Conservation (phyloP, 129 eudicot genomes). For the Sambucus nigra region DNA sequence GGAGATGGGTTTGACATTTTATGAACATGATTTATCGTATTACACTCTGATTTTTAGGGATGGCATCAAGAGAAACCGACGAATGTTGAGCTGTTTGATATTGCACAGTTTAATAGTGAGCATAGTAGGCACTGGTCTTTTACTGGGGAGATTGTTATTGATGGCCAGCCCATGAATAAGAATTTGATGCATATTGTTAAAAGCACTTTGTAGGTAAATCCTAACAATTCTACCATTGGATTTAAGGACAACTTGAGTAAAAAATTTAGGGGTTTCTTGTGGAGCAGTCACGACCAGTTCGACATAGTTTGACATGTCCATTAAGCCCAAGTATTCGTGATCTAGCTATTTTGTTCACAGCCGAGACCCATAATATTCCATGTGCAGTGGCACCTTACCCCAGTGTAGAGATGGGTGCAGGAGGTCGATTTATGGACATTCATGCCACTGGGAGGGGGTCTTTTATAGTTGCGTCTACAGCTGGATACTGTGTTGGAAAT, state of each 20-base stretch:
- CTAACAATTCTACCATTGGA: slow-evolving; percentile 89
- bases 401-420: slow-evolving; percentile 97
- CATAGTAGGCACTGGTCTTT: slow-evolving; percentile 98
- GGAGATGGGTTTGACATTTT: slow-evolving; percentile 86
- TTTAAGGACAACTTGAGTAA: slow-evolving; percentile 96
- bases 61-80: slow-evolving; percentile 82
- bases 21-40: slow-evolving; percentile 86
- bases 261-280: slow-evolving; percentile 72
- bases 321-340: slow-evolving; percentile 34
- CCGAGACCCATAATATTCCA: slow-evolving; percentile 95
- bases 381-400: slow-evolving; percentile 99
- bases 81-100: slow-evolving; percentile 88
- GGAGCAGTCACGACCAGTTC: slow-evolving; percentile 55
- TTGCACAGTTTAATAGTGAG: slow-evolving; percentile 92
- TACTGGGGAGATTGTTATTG: slow-evolving; percentile 72
- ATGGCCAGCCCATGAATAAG: slow-evolving; percentile 55
- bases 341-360: slow-evolving; percentile 87
- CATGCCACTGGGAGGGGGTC: slow-evolving; percentile 96
- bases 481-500: slow-evolving; percentile 64
- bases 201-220: slow-evolving; percentile 69
- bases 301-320: slow-evolving; percentile 71
- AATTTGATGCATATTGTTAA: slow-evolving; percentile 89
- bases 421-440: slow-evolving; percentile 83
- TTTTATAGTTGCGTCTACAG: slow-evolving; percentile 70
- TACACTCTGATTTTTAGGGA: slow-evolving; percentile 72